A percentile compares a stretch with the other conserved stretches of the same genome.
These are phyloP conservation scores for Penicillium sp. DNA, from an alignment of 2,329 filamentous ascomycete species.

Conservation along the genomic window DNA sequence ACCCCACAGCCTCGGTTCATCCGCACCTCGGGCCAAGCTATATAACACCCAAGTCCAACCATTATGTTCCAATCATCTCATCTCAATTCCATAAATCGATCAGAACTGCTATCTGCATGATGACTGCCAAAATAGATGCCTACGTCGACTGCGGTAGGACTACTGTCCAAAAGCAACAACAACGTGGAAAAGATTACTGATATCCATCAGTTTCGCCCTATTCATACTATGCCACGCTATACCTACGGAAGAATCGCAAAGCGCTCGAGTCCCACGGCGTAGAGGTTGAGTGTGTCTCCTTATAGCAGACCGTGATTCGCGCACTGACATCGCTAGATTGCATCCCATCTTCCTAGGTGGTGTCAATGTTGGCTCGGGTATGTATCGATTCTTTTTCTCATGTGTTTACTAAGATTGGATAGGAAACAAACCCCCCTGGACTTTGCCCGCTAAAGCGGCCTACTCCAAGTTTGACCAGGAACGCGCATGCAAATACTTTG, in stretches of 20 bases:
- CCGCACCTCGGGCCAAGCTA: constrained; percentile 14
- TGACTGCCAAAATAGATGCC: constrained; percentile 22
- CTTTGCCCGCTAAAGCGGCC: constrained; percentile 59
- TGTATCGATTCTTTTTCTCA: constrained; percentile 10
- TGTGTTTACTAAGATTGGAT: too few relatives aligned
- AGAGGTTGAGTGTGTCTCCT: constrained; percentile 59
- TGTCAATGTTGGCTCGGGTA: constrained; percentile 57
- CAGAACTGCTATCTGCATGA: constrained; percentile 5
- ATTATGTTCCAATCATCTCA: constrained; percentile 1
- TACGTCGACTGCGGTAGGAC: constrained; percentile 22
- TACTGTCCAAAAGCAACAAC: too few relatives aligned
- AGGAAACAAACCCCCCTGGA: constrained; percentile 71
- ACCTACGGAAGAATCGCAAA: constrained; percentile 53
- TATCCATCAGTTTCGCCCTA: constrained; percentile 55
- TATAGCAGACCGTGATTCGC: not conserved
- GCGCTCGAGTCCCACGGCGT: constrained; percentile 55
- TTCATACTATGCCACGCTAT: constrained; percentile 49
- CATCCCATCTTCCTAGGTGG: constrained; percentile 67
- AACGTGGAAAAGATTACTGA: not conserved
- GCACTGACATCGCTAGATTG: constrained; percentile 46
- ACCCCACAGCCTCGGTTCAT: constrained; percentile 18
- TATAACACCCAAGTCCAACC: not conserved
- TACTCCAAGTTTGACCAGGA: constrained; percentile 50
- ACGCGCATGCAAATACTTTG: constrained; percentile 50
- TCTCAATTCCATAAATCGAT: not conserved